Conservation (phyloP, 768 basidiomycete genomes). For the Galerina marginata region DNA sequence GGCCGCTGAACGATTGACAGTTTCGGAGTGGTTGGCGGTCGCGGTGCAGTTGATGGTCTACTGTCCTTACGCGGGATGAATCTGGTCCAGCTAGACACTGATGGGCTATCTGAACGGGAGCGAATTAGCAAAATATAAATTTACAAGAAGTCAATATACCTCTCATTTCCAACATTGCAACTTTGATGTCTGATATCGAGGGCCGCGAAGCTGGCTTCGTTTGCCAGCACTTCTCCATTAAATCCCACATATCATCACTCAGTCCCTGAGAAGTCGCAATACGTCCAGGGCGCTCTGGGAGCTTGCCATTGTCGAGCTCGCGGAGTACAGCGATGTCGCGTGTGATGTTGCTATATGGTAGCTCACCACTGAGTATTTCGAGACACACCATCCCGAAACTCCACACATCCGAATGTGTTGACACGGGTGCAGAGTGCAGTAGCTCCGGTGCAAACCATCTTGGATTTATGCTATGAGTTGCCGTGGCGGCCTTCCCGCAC, state of each 20-base stretch:
- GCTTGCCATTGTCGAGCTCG: slow-evolving; percentile 38
- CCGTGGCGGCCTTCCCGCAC: slow-evolving; percentile 33
- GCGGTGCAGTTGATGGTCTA: no score
- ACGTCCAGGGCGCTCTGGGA: slow-evolving; percentile 43
- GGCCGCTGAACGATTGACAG: no score
- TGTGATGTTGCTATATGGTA: slow-evolving; percentile 39
- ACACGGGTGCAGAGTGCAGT: slow-evolving; percentile 33
- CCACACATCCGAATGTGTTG: slow-evolving; percentile 52
- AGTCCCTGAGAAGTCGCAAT: slow-evolving; percentile 33
- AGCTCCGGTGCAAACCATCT: slow-evolving; percentile 51
- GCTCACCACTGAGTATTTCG: slow-evolving; percentile 49
- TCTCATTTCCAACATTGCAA: slow-evolving; percentile 27
- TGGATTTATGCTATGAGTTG: slow-evolving; percentile 33
- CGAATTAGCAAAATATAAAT: not conserved
- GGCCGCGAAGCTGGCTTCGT: slow-evolving; percentile 44
- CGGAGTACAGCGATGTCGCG: slow-evolving; percentile 41
- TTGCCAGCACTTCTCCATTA: slow-evolving; percentile 51
- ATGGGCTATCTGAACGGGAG: no score
- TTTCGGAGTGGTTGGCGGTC: no score
- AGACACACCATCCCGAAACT: slow-evolving; percentile 53
- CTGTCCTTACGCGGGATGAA: not conserved
- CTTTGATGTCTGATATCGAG: slow-evolving; percentile 40
- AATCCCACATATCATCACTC: slow-evolving; percentile 45
- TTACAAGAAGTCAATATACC: not conserved
- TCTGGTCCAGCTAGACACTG: not conserved